A percentile compares a stretch with the other conserved stretches of the same genome.
These are phyloP conservation scores for Aschersonia sp. DNA, from an alignment of 2,329 filamentous ascomycete species.

Conservation along the genomic window DNA sequence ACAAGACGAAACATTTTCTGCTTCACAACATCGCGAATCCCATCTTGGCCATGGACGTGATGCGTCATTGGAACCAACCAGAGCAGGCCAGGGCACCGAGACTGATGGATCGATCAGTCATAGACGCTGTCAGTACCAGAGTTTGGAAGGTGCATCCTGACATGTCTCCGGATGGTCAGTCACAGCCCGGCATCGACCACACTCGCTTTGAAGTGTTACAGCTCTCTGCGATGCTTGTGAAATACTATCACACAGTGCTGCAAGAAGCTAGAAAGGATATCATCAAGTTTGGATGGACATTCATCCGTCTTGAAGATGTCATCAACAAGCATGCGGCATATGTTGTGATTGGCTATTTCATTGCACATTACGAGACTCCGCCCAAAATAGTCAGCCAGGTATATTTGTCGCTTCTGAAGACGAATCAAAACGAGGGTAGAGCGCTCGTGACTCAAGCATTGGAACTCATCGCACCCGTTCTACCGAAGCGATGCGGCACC, in stretches of 20 bases:
- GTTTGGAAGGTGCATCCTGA: slow-evolving; percentile 85
- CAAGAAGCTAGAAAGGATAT: slow-evolving; percentile 93
- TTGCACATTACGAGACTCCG: slow-evolving; percentile 90
- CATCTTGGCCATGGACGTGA: slow-evolving; percentile 90
- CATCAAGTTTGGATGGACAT: slow-evolving; percentile 98
- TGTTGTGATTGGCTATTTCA: slow-evolving; percentile 94
- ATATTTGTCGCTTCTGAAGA: slow-evolving; percentile 78
- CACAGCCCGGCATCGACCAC: slow-evolving; percentile 80
- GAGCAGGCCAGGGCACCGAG: slow-evolving; percentile 45
- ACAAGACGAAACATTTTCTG: slow-evolving; percentile 85
- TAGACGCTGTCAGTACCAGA: slow-evolving; percentile 79
- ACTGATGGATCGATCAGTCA: slow-evolving; percentile 74
- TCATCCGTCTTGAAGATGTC: slow-evolving; percentile 93
- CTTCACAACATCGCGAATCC: slow-evolving; percentile 90
- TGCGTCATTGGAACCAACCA: slow-evolving; percentile 58
- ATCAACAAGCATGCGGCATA: slow-evolving; percentile 99
- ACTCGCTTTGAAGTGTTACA: slow-evolving; percentile 93
- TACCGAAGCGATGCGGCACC: slow-evolving; percentile 70
- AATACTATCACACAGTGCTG: slow-evolving; percentile 78
- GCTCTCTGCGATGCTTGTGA: slow-evolving; percentile 85
- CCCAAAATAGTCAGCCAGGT: slow-evolving; percentile 93
- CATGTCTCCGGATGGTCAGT: slow-evolving; percentile 69
- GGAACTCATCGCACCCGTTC: slow-evolving; percentile 85
- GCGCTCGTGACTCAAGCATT: slow-evolving; percentile 86
- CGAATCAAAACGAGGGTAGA: slow-evolving; percentile 89